Percentiles rank a stretch among this genome's conserved stretches.
phyloP scores from a whole-genome alignment of 441 rosid species.

The Dalechampia spathulata region DNA sequence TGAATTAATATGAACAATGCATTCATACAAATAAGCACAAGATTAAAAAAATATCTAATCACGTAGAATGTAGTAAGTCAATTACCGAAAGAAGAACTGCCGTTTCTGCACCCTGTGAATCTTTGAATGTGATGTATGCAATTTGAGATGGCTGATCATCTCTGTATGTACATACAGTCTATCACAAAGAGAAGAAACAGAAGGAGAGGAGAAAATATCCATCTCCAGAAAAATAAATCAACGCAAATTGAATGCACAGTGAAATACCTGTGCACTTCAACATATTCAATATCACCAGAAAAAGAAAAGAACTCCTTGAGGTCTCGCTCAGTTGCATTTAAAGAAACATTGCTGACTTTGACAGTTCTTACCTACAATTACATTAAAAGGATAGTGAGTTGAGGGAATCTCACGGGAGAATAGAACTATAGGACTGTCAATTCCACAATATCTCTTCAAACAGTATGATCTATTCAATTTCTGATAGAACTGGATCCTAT shows the following conservation, averaged over 20 bases:
- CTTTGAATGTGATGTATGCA: conserved; percentile 82
- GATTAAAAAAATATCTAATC: conserved; percentile 6
- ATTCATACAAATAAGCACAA: background rate
- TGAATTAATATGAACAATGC: no score
- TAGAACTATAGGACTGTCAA: background rate
- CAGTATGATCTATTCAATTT: background rate
- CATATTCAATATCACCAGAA: conserved; percentile 78
- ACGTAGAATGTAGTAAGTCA: background rate
- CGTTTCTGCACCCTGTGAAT: conserved; percentile 86
- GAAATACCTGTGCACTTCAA: conserved; percentile 59
- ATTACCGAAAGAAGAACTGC: conserved; percentile 79
- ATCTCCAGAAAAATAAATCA: conserved; percentile 1
- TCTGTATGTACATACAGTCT: conserved; percentile 26
- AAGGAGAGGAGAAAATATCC: background rate
- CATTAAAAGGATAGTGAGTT: background rate
- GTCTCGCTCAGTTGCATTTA: conserved; percentile 61
- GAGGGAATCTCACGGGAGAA: background rate
- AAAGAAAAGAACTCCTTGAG: conserved; percentile 84
- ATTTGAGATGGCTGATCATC: conserved; percentile 49
- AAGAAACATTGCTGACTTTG: conserved; percentile 74
- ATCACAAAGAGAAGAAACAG: background rate
- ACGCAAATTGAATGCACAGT: background rate
- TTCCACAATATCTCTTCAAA: background rate
- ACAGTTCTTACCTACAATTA: conserved; percentile 54
- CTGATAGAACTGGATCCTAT: background rate